phyloP scores from a whole-genome alignment of 192 early-diverging fungal species.

The Chytriomyces confervae region DNA sequence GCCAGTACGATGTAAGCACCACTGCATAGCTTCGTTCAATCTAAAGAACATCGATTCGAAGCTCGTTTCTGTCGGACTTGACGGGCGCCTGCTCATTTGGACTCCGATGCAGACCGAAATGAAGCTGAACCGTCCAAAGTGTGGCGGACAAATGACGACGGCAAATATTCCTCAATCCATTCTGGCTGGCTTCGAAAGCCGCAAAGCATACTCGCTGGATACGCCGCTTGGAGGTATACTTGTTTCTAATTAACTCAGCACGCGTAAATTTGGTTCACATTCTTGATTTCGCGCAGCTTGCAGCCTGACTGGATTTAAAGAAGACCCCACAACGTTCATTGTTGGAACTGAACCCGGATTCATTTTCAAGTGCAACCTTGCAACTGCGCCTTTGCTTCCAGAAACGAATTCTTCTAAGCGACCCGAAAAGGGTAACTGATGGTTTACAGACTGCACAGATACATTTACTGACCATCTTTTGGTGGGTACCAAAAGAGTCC shows the following conservation, averaged over 20 bases:
- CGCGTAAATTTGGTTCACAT: neutral
- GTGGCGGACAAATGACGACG: conserved; percentile 28
- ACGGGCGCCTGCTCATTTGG: conserved; percentile 57
- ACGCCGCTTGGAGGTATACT: conserved; percentile 20
- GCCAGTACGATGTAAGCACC: conserved; percentile 43
- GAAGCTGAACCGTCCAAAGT: conserved; percentile 38
- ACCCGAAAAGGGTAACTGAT: conserved; percentile 16
- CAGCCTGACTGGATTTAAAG: conserved; percentile 26
- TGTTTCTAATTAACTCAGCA: conserved; percentile 1
- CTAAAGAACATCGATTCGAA: conserved; percentile 5
- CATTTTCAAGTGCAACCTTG: conserved; percentile 45
- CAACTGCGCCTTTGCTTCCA: conserved; percentile 13
- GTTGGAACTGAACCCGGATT: conserved; percentile 55
- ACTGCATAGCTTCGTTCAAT: neutral
- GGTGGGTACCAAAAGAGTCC: neutral
- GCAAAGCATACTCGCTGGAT: conserved; percentile 15
- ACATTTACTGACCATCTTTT: neutral
- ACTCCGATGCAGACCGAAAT: conserved; percentile 31
- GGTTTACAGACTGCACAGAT: neutral
- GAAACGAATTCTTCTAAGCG: neutral
- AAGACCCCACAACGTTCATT: conserved; percentile 33
- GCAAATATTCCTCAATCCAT: conserved; percentile 30
- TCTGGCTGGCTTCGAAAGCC: conserved; percentile 15
- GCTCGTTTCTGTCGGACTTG: conserved; percentile 52
- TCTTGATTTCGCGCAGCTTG: conserved; percentile 23